These are phyloP conservation scores for Penicillium vulpinum DNA, from an alignment of 2,329 filamentous ascomycete species.

Conservation along the genomic window DNA sequence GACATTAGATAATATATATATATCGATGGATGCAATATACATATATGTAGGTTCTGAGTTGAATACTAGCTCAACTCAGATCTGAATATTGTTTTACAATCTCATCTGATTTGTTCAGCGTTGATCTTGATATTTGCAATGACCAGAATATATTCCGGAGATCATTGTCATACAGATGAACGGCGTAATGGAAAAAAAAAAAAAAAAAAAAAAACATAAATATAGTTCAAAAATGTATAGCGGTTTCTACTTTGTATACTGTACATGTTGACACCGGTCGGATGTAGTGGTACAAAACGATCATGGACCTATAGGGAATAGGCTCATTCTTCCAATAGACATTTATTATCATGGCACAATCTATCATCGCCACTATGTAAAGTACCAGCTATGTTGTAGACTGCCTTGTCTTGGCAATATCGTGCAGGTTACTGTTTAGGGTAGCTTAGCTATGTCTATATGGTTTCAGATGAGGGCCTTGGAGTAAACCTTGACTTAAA, in stretches of 20 bases:
- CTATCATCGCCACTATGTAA: background rate
- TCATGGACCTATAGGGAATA: background rate
- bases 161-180: background rate
- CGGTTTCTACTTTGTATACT: background rate
- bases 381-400: background rate
- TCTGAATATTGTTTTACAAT: background rate
- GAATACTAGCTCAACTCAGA: background rate
- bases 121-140: background rate
- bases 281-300: background rate
- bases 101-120: background rate
- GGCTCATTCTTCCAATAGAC: background rate
- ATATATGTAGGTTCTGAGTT: background rate
- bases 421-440: background rate
- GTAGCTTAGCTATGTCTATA: background rate
- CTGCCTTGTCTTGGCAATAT: background rate
- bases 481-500: background rate
- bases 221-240: background rate
- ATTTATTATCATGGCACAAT: background rate
- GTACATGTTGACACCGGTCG: background rate
- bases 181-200: background rate
- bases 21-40: background rate
- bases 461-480: background rate
- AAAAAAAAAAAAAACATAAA: background rate
- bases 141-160: background rate
- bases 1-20: background rate